phyloP scores from a whole-genome alignment of 306 rosid genomes.

The Corylus heterophylla region DNA sequence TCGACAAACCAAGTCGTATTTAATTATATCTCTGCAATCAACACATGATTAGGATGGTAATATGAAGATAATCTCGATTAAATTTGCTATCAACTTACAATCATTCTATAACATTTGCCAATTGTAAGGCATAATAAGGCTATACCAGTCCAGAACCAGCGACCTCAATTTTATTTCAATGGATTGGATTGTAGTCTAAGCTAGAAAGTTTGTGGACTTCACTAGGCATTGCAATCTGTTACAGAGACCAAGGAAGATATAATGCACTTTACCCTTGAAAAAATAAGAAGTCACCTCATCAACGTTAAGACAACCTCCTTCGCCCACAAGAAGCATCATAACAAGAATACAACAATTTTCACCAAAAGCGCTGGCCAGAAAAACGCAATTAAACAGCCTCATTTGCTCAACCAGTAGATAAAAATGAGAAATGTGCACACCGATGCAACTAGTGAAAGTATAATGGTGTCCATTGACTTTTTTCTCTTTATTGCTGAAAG shows the following conservation, averaged over 20 bases:
- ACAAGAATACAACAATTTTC: conserved; percentile 26
- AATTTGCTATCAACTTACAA: no score
- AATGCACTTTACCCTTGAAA: conserved; percentile 33
- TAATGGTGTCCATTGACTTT: conserved; percentile 90
- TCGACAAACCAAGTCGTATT: no score
- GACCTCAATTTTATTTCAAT: background rate
- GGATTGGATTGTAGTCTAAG: background rate
- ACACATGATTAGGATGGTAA: no score
- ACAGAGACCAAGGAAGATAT: conserved; percentile 32
- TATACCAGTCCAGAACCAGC: background rate
- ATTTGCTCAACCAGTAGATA: conserved; percentile 91
- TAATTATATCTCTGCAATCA: no score
- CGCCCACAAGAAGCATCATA: conserved; percentile 18
- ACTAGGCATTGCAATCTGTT: conserved; percentile 26
- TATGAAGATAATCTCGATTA: no score
- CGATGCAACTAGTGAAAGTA: conserved; percentile 84
- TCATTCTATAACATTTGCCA: background rate
- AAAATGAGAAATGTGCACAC: conserved; percentile 86
- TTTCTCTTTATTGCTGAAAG: conserved; percentile 79
- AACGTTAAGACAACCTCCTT: conserved; percentile 1
- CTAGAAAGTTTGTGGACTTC: conserved; percentile 12
- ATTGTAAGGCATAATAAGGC: background rate
- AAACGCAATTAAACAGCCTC: conserved; percentile 27
- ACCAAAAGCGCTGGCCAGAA: conserved; percentile 23
- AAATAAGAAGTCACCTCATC: background rate